Evolutionary conservation across 257 asterid genomes (phyloP).

Genomic region (Leonotis leonurus): DNA sequence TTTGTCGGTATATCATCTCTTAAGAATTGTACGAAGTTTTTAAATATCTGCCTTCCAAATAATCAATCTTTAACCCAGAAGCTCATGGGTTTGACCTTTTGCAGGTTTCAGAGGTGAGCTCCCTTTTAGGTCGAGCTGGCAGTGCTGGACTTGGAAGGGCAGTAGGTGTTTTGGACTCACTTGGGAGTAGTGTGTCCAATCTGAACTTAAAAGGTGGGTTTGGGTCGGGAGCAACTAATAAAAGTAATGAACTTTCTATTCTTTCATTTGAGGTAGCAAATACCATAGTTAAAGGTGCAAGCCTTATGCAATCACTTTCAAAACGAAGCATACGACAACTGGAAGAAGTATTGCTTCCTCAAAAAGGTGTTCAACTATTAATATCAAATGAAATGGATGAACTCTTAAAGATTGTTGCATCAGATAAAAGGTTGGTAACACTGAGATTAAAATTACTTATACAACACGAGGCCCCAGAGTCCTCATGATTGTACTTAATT

Average conservation of each 20-base stretch:
- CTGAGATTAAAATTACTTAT: not conserved
- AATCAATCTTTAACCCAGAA: not conserved
- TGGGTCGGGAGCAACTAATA: conserved; percentile 42
- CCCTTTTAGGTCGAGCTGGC: conserved; percentile 41
- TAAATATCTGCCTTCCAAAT: not conserved
- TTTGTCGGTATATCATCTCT: not conserved
- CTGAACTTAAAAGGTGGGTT: conserved; percentile 49
- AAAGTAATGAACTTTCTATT: conserved; percentile 55
- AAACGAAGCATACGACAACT: conserved; percentile 43
- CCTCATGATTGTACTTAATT: not conserved
- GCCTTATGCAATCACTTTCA: conserved; percentile 62
- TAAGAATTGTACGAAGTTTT: not conserved
- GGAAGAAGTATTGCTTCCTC: conserved; percentile 53
- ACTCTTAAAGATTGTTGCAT: conserved; percentile 59
- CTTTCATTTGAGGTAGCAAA: conserved; percentile 78
- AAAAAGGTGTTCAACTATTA: conserved; percentile 56
- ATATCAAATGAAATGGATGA: conserved; percentile 53
- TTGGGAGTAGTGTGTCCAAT: conserved; percentile 52
- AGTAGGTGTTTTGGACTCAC: conserved; percentile 55
- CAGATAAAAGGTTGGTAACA: conserved; percentile 61
- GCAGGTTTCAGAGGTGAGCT: conserved; percentile 65
- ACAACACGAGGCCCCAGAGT: not conserved
- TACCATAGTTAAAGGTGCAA: conserved; percentile 72
- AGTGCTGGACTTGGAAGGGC: conserved; percentile 60
- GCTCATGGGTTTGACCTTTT: not conserved